A percentile compares a stretch with the other conserved stretches of the same genome.
These are phyloP conservation scores for Aspergillus bombycis DNA, from an alignment of 2,329 filamentous ascomycete species.

Conservation along the genomic window DNA sequence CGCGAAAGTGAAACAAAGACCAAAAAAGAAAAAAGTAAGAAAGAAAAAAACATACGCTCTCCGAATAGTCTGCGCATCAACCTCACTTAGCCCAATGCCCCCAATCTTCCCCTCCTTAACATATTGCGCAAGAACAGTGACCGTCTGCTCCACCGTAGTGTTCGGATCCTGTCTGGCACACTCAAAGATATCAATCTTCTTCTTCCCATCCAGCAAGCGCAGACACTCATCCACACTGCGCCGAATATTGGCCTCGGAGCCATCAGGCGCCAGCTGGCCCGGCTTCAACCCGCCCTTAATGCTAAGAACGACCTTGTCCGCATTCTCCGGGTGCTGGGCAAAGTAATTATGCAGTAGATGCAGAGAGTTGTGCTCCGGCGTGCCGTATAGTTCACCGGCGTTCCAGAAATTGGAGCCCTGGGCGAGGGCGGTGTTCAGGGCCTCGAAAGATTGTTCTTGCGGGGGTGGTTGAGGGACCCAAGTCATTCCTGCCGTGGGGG, in stretches of 20 bases:
- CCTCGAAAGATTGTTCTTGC: constrained; percentile 48
- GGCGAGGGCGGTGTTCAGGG: constrained; percentile 58
- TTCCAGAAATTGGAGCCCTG: constrained; percentile 61
- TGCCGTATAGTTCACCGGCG: constrained; percentile 68
- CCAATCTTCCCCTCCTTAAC: constrained; percentile 49
- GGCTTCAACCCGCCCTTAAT: constrained; percentile 62
- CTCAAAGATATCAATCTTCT: constrained; percentile 65
- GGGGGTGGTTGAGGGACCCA: constrained; percentile 35
- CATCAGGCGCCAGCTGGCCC: constrained; percentile 48
- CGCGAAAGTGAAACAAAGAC: not conserved
- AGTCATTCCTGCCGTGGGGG: constrained; percentile 35
- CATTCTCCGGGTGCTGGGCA: constrained; percentile 64
- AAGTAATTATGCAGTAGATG: constrained; percentile 66
- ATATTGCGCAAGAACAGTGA: constrained; percentile 41
- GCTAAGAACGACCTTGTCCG: constrained; percentile 62
- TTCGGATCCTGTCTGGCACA: constrained; percentile 60
- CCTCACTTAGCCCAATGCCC: constrained; percentile 48
- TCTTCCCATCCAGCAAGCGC: constrained; percentile 56
- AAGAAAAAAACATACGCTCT: constrained; percentile 37
- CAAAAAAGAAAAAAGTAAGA: constrained; percentile 1
- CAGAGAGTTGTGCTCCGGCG: constrained; percentile 59
- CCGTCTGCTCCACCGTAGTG: constrained; percentile 52
- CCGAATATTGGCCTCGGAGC: constrained; percentile 58
- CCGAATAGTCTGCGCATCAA: constrained; percentile 50
- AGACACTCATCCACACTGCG: constrained; percentile 63